Conservation (phyloP, 441 rosid genomes). For the Pelargonium fulgidum region DNA sequence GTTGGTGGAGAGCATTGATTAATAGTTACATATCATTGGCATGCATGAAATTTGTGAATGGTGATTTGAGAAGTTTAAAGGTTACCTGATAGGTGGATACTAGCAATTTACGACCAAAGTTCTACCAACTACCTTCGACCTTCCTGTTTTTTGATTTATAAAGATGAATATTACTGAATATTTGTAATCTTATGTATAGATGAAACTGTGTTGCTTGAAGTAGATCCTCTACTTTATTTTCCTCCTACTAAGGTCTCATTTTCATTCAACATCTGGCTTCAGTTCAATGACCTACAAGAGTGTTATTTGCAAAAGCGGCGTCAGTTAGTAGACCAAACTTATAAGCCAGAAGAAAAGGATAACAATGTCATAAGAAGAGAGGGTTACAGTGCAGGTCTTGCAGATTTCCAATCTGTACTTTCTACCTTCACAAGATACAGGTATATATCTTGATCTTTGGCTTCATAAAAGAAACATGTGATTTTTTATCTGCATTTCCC, state of each 20-base stretch:
- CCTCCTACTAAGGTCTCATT: too few species aligned
- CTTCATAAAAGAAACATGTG: not conserved
- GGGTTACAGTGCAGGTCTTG: constrained; percentile 47
- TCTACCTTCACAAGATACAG: constrained; percentile 85
- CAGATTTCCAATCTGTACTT: constrained; percentile 81
- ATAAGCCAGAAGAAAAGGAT: constrained; percentile 51
- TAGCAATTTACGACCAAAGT: not conserved
- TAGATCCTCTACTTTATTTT: too few species aligned
- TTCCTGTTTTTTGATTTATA: not conserved
- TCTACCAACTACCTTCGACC: not conserved
- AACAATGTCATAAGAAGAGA: constrained; percentile 59
- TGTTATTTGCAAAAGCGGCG: constrained; percentile 85
- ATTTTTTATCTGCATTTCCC: not conserved
- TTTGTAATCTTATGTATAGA: not conserved
- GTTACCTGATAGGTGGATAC: not conserved
- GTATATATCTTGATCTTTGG: constrained; percentile 29
- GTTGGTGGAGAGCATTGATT: not conserved
- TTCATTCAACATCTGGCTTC: constrained; percentile 16
- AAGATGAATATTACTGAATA: not conserved
- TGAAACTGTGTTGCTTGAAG: too few species aligned
- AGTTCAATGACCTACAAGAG: constrained; percentile 92
- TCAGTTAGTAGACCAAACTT: constrained; percentile 50
- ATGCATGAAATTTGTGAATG: not conserved
- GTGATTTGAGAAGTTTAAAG: constrained; percentile 1
- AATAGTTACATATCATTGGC: not conserved